A percentile compares a stretch with the other conserved stretches of the same genome.
Conservation (phyloP, 345 rosid species). For the Barbarea vulgaris region DNA sequence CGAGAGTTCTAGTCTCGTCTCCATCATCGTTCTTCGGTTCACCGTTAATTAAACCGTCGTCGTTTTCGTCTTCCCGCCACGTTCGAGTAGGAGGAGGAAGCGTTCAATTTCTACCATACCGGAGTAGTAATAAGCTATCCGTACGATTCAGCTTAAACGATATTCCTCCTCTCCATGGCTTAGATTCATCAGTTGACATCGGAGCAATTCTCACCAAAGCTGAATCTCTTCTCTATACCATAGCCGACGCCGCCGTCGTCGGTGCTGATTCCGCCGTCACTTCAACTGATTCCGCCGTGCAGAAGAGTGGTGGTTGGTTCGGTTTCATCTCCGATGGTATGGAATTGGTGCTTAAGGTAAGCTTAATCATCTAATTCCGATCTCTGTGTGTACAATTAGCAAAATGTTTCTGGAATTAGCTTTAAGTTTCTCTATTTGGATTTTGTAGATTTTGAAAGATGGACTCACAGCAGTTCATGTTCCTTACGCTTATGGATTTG, state of each 20-base stretch:
- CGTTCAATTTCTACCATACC: slow-evolving; percentile 49
- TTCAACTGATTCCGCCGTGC: slow-evolving; percentile 54
- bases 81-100: slow-evolving; percentile 23
- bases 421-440: background rate
- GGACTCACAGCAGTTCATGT: slow-evolving; percentile 77
- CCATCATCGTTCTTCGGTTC: slow-evolving; percentile 71
- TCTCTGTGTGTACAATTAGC: background rate
- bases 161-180: slow-evolving; percentile 65
- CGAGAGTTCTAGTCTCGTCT: slow-evolving; percentile 76
- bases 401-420: background rate
- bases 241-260: slow-evolving; percentile 83
- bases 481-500: slow-evolving; percentile 90
- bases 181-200: slow-evolving; percentile 57
- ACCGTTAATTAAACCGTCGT: slow-evolving; percentile 45
- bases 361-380: slow-evolving; percentile 2
- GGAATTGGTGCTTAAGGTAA: slow-evolving; percentile 93
- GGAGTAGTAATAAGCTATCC: slow-evolving; percentile 51
- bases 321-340: slow-evolving; percentile 83
- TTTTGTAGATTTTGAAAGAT: slow-evolving; percentile 71
- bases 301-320: slow-evolving; percentile 92
- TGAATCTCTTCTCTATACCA: slow-evolving; percentile 75
- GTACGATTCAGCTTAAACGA: slow-evolving; percentile 72
- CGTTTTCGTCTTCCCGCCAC: slow-evolving; percentile 51
- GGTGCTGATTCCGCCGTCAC: slow-evolving; percentile 49
- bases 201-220: slow-evolving; percentile 52